Conservation (phyloP, 1,284 basidiomycete genomes). For the Porphyrellus sp. region DNA sequence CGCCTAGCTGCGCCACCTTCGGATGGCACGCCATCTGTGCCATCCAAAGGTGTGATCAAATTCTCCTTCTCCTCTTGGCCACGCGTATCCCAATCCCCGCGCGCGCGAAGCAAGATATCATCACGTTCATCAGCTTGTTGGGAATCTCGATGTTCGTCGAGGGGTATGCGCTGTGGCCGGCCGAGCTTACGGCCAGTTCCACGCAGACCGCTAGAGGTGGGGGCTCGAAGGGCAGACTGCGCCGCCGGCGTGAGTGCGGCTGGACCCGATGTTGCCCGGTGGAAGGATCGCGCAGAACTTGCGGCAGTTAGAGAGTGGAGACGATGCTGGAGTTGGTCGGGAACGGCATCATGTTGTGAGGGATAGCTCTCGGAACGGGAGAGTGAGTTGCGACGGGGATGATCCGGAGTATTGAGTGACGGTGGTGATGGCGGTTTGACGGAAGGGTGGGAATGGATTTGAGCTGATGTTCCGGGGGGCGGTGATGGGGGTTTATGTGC, state of each 20-base stretch:
- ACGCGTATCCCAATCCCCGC: conserved; percentile 30
- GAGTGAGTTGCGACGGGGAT: conserved; percentile 46
- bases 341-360: conserved; percentile 16
- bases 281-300: conserved; percentile 47
- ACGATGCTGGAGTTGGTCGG: conserved; percentile 26
- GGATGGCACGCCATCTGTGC: conserved; percentile 22
- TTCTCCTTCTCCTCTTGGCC: conserved; percentile 35
- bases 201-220: conserved; percentile 33
- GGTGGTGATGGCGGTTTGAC: conserved; percentile 35
- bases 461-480: conserved; percentile 22
- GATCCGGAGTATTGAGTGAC: conserved; percentile 38
- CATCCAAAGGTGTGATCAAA: conserved; percentile 28
- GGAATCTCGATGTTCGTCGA: conserved; percentile 40
- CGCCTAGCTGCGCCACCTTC: conserved; percentile 25
- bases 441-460: conserved; percentile 21
- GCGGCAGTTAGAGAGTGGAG: conserved; percentile 21
- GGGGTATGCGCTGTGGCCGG: conserved; percentile 41
- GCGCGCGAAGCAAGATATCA: conserved; percentile 28
- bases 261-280: conserved; percentile 60
- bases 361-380: conserved; percentile 63
- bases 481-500: conserved; percentile 26
- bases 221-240: conserved; percentile 25
- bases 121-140: conserved; percentile 40
- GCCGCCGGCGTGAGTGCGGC: conserved; percentile 36
- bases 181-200: conserved; percentile 37